Evolutionary conservation across 441 rosid genomes (phyloP), one percentile per base, ranked within the genome.

Genomic region (Jatropha podagrica): DNA sequence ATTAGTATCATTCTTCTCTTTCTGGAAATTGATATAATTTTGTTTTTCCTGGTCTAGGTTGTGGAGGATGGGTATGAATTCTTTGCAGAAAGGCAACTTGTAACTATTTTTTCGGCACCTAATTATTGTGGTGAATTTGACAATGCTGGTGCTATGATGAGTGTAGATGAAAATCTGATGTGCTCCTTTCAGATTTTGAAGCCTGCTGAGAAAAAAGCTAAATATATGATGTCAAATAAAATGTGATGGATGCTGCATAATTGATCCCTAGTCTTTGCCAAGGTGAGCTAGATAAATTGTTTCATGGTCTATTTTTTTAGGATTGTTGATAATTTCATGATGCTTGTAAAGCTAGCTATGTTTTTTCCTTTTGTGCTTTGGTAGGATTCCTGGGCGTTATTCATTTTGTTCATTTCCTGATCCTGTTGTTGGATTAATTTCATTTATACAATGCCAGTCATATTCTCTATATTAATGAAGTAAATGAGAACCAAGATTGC

Each of bases 81-180:
- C 88, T 94, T 94, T 81, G 98, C 97, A 18, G 90, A 91, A 20
- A 87, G 97, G 79, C 94, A 88, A 69, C 97, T 92, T 23, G 98
- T 94, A 61, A 94, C 97, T 11, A 87, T 92, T 80, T 92, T 94
- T 80, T 92, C 97, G 20, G 98, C 97, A 49, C 97, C 98, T 7
- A 92, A 91, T 83, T 92, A 93, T 76, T 91, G 98, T 77, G 98
- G 98, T 15, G 98, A 94, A 78, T 94, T 91, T 81, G 96, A 94
- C 80, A 94, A 92, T 86, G 98, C 97, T 20, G 98, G 98, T 72
- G 96, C 98, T 4, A 87, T 92, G 96, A 90, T 94, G 98, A 90
- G 86, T 69, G 94, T 94, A 68, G 93, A 94, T 66, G 93, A 87
- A 75, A 86, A 87, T 79, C 81, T 92, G 74, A 88, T 87, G 89